Conservation (phyloP, 2,329 filamentous ascomycete genomes). For the Chaetomium olivaceum region DNA sequence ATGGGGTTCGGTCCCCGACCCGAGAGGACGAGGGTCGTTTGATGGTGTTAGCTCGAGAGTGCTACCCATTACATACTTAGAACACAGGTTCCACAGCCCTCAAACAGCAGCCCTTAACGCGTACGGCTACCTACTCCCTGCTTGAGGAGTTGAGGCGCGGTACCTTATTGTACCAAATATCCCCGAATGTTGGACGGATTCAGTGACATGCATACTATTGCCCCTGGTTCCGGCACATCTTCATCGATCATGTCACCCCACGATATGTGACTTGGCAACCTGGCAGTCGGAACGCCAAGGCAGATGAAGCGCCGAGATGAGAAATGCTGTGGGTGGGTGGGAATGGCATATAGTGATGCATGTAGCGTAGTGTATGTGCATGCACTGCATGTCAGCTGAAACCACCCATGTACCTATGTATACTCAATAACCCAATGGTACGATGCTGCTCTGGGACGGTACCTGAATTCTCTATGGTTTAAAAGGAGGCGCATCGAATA, state of each 20-base stretch:
- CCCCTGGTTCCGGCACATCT: neutral
- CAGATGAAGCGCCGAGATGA: neutral
- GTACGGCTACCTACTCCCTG: neutral
- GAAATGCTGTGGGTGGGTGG: neutral
- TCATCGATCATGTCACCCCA: neutral
- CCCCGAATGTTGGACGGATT: neutral
- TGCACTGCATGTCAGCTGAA: constrained; percentile 8
- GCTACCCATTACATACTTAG: too few species aligned
- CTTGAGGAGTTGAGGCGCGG: neutral
- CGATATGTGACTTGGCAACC: neutral
- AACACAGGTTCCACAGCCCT: neutral
- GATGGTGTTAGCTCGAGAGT: neutral
- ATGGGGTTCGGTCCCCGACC: neutral
- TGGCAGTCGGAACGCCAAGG: neutral
- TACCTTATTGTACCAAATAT: neutral
- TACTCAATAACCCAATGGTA: neutral
- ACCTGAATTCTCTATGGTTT: neutral
- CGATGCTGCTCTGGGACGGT: neutral
- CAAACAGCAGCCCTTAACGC: neutral
- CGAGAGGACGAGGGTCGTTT: neutral
- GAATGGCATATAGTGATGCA: neutral
- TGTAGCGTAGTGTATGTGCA: neutral
- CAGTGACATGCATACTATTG: neutral
- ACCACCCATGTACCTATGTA: neutral
- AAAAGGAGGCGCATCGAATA: neutral